Percentiles rank a stretch among this genome's conserved stretches.
Evolutionary conservation across 768 basidiomycete species (phyloP).

Genomic region (Serendipita indica): DNA sequence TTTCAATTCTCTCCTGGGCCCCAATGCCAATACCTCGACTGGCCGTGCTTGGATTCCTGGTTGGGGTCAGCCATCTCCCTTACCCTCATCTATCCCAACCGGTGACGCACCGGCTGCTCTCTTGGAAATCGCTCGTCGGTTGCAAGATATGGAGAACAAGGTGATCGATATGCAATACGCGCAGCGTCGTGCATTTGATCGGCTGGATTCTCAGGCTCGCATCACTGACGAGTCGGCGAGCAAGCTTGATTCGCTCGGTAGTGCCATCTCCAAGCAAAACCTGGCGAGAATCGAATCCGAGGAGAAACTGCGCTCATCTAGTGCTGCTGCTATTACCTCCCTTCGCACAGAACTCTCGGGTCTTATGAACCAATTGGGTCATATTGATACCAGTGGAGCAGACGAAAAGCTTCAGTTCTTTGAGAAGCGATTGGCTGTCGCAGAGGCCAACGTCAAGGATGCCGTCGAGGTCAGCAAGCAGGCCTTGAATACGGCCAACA

Average conservation of each 20-base stretch:
- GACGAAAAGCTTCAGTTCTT: constrained; percentile 34
- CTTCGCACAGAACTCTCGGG: constrained; percentile 43
- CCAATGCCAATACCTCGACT: not conserved
- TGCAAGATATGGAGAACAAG: constrained; percentile 5
- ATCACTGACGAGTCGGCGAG: constrained; percentile 37
- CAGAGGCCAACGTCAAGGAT: constrained; percentile 55
- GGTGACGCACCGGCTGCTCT: not conserved
- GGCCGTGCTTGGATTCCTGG: not conserved
- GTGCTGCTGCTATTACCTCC: constrained; percentile 32
- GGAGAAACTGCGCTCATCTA: constrained; percentile 29
- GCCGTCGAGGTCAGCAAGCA: constrained; percentile 52
- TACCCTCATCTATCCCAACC: not conserved
- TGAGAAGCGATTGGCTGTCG: constrained; percentile 44
- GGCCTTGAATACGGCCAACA: constrained; percentile 24
- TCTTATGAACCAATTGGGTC: constrained; percentile 18
- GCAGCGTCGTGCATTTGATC: constrained; percentile 17
- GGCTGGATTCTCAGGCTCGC: constrained; percentile 39
- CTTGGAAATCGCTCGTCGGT: not conserved
- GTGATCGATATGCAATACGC: constrained; percentile 19
- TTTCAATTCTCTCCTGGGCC: not conserved
- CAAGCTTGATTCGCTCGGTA: constrained; percentile 43
- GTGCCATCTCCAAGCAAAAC: constrained; percentile 34
- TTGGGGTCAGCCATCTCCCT: not conserved
- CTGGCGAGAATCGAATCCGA: constrained; percentile 38
- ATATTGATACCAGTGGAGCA: constrained; percentile 25